These are phyloP conservation scores for Apiospora saccharicola DNA, from an alignment of 2,329 filamentous ascomycete genomes.

Conservation along the genomic window DNA sequence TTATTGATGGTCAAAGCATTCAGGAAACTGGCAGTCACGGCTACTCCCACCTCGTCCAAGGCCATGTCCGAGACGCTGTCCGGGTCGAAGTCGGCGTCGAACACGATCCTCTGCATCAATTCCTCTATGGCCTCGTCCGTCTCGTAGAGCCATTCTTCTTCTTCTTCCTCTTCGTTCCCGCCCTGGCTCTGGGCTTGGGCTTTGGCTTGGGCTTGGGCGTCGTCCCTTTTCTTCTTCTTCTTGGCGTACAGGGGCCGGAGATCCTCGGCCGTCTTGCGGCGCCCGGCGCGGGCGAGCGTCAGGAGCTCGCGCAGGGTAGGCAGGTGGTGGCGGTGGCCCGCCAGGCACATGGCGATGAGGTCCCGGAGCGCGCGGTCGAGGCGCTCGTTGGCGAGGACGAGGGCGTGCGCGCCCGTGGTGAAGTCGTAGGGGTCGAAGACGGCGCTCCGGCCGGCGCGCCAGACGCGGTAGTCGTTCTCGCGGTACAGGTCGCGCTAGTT, in stretches of 20 bases:
- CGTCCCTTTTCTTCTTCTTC: not conserved
- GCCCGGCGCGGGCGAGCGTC: not conserved
- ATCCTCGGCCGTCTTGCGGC: not conserved
- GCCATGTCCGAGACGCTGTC: not conserved
- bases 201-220: not conserved
- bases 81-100: constrained; percentile 8
- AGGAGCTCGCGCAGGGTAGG: constrained; percentile 5
- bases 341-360: constrained; percentile 17
- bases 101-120: not conserved
- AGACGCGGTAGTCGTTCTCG: not conserved
- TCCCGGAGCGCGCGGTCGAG: not conserved
- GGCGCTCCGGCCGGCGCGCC: not conserved
- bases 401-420: not conserved
- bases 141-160: not conserved
- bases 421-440: constrained; percentile 7
- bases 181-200: not conserved
- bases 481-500: not conserved
- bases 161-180: not conserved
- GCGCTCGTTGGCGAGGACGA: not conserved
- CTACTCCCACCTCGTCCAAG: not conserved
- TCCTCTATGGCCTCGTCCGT: not conserved
- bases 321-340: not conserved
- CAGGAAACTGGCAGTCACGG: not conserved
- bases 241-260: not conserved
- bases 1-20: not conserved